A percentile compares a stretch with the other conserved stretches of the same genome.
Conservation (phyloP, 306 rosid species). For the Trichosanthes cucumerina region DNA sequence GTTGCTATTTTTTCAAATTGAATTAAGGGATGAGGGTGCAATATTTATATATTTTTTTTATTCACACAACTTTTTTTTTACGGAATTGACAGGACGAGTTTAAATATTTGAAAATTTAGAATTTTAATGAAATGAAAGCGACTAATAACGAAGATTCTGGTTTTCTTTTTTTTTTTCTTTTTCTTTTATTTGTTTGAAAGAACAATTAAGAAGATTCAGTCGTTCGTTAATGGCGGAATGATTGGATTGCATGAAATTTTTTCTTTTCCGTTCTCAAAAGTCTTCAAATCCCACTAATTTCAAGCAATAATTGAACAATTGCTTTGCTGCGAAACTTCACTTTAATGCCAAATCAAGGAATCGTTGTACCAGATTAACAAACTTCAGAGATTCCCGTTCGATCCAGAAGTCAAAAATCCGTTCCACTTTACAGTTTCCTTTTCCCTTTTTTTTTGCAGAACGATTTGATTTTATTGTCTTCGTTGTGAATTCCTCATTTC, state of each 20-base stretch:
- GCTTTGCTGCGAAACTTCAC: neutral
- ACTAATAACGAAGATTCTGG: neutral
- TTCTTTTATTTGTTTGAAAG: neutral
- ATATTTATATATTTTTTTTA: too few species aligned
- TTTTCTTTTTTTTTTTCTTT: too few species aligned
- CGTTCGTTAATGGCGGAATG: neutral
- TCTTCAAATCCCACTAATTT: neutral
- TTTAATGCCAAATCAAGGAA: neutral
- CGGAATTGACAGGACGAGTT: neutral
- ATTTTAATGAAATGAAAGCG: neutral
- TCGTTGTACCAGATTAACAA: neutral
- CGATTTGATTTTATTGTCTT: neutral
- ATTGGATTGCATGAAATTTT: neutral
- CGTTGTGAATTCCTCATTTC: neutral
- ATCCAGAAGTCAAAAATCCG: constrained; percentile 9
- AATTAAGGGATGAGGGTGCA: too few species aligned
- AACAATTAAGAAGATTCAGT: neutral
- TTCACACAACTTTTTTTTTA: too few species aligned
- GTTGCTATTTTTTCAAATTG: too few species aligned
- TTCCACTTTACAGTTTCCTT: neutral
- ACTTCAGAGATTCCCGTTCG: constrained; percentile 1
- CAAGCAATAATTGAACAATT: neutral
- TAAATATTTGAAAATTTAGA: too few species aligned
- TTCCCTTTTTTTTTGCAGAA: neutral
- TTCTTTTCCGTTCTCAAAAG: neutral